Evolutionary conservation across 768 basidiomycete genomes (phyloP), one percentile per base, ranked within the genome.

Genomic region (Tephrocybe rancida): DNA sequence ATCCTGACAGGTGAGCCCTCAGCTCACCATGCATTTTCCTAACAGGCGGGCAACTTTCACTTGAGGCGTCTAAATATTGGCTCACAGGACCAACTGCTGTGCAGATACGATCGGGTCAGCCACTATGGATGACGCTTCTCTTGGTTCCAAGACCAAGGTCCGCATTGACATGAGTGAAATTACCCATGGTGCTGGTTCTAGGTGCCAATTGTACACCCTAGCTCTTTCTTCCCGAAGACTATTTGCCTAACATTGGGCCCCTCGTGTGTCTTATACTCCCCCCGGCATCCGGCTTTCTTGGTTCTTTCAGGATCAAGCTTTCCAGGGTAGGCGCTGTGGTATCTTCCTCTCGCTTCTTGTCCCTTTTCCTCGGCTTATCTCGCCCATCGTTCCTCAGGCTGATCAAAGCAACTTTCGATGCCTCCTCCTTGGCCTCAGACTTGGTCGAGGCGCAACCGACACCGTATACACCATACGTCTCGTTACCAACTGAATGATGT

Each of bases 341-440:
- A 24, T 39, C 22, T 3, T 48, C 13, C 25, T 43, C 39, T 13
- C 18, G 21, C 32, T 32, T 5, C 35, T 42, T 48, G 30, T 34
- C 30, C 26, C 49, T 47, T 29, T 43, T 56, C 18, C n/a, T 50
- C 32, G 19, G 30, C 25, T 34, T 24, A 16, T 18, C 32, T 52
- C 48, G 24, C 16, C 49, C 44, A 44, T 52, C 50, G 11, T 42
- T 29, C n/a, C 37, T 27, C 32, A 56, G 18, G 42, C 30, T 47
- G 2, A 48, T 16, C 29, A 43, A 44, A 13, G 55, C 55, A 18
- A 46, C 41, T 35, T 29, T 56, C 39, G 50, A 51, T 3, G 55
- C 55, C 14, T 51, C 51, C 16, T 56, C 55, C 41, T 56, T 56
- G 4, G 55, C 55, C 32, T 47, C 46, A 9, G 50, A 45, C 41